Conservation (phyloP, 23 red algal genomes). For the Gracilaria gracilis region DNA sequence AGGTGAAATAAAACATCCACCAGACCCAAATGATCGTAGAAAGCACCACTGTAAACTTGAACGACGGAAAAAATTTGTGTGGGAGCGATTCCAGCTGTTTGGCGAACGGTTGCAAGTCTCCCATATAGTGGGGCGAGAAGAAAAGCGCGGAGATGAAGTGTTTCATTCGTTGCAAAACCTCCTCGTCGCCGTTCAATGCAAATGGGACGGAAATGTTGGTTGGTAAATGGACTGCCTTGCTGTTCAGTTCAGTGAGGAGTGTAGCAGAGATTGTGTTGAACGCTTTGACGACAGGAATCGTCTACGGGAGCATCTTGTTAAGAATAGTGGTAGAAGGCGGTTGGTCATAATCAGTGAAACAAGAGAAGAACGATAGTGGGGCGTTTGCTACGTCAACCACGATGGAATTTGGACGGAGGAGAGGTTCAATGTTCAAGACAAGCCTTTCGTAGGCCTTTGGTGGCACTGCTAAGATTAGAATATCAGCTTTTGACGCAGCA, state of each 20-base stretch:
- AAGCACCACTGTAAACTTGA: neutral
- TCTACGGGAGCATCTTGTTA: neutral
- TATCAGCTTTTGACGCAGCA: too few relatives aligned
- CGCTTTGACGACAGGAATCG: conserved; percentile 57
- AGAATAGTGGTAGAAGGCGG: neutral
- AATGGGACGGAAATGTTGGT: neutral
- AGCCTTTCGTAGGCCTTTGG: too few relatives aligned
- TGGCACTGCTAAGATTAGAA: too few relatives aligned
- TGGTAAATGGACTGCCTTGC: neutral
- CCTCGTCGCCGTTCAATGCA: neutral
- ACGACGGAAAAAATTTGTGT: conserved; percentile 45
- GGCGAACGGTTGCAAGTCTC: neutral
- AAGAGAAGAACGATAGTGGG: too few relatives aligned
- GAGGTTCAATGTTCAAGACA: too few relatives aligned
- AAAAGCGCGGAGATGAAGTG: neutral
- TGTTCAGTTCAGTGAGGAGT: neutral
- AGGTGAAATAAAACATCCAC: too few relatives aligned
- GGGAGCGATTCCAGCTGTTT: conserved; percentile 10
- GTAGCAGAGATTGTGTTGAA: conserved; percentile 68
- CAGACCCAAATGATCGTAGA: too few relatives aligned
- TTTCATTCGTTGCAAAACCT: neutral
- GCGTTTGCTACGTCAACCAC: too few relatives aligned
- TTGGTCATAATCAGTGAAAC: too few relatives aligned
- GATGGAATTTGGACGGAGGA: too few relatives aligned
- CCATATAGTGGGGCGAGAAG: neutral